Percentiles rank a stretch among this genome's conserved stretches.
These are phyloP conservation scores for Psilocybe subaeruginosa DNA, from an alignment of 768 basidiomycete genomes.

Conservation along the genomic window DNA sequence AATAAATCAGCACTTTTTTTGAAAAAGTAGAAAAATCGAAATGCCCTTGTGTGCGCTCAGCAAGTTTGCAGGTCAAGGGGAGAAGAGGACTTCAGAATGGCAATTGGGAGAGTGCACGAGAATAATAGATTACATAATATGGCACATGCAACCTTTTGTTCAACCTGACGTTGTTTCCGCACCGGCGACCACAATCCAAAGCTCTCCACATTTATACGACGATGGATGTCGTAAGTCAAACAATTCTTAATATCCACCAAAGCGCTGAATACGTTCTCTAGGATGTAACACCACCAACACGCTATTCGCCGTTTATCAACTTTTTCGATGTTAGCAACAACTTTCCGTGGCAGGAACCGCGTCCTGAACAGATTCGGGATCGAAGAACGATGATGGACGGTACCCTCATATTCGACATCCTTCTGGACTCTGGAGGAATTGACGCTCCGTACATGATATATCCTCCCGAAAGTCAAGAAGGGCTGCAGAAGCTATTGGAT, in stretches of 20 bases:
- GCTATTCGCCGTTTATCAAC: conserved; percentile 25
- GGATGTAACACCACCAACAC: conserved; percentile 23
- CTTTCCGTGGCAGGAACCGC: conserved; percentile 64
- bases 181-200: not conserved
- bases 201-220: not conserved
- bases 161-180: not conserved
- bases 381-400: conserved; percentile 66
- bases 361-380: conserved; percentile 59
- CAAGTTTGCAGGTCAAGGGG: too few relatives aligned
- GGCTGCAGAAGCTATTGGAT: conserved; percentile 59
- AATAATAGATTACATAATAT: not conserved
- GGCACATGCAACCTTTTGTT: not conserved
- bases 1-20: too few relatives aligned
- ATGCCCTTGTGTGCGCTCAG: too few relatives aligned
- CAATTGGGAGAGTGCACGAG: not conserved
- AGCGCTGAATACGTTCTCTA: conserved; percentile 9
- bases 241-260: not conserved
- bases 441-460: conserved; percentile 62
- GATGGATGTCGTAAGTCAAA: conserved; percentile 16
- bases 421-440: conserved; percentile 68
- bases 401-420: conserved; percentile 72
- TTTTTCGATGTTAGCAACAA: conserved; percentile 57
- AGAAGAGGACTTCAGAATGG: too few relatives aligned
- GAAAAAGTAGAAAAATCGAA: too few relatives aligned
- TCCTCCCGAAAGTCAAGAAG: conserved; percentile 61